Evolutionary conservation across 2,329 filamentous ascomycete species (phyloP).

Genomic region (Cytospora leucostoma): DNA sequence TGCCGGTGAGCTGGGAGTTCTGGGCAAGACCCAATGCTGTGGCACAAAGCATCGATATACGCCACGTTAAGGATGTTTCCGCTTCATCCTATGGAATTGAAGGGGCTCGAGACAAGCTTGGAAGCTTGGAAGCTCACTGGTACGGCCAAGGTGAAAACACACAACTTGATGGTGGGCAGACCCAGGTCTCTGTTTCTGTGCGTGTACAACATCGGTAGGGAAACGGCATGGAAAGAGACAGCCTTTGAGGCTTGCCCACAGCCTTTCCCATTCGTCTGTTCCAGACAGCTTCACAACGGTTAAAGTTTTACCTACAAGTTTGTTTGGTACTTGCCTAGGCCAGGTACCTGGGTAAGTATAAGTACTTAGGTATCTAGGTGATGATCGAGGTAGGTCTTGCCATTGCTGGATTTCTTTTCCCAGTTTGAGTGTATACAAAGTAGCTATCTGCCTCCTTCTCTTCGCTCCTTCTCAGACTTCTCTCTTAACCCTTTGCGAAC

Average conservation of each 20-base stretch:
- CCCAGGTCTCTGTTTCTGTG: background rate
- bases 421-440: background rate
- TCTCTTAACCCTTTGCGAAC: background rate
- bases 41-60: constrained; percentile 10
- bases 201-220: background rate
- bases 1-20: background rate
- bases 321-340: background rate
- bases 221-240: background rate
- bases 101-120: constrained; percentile 6
- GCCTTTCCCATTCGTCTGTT: constrained; percentile 4
- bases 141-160: background rate
- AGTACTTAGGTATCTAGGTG: background rate
- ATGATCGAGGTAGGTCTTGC: background rate
- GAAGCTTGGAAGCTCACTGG: constrained; percentile 5
- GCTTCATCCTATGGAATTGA: background rate
- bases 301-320: background rate
- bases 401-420: background rate
- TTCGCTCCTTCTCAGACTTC: background rate
- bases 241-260: background rate
- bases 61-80: background rate
- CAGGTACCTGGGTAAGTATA: background rate
- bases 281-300: constrained; percentile 12
- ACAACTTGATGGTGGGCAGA: background rate
- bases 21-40: constrained; percentile 2
- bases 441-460: background rate